Evolutionary conservation across 345 rosid genomes (phyloP).

Genomic region (Mallotus nudiflorus): DNA sequence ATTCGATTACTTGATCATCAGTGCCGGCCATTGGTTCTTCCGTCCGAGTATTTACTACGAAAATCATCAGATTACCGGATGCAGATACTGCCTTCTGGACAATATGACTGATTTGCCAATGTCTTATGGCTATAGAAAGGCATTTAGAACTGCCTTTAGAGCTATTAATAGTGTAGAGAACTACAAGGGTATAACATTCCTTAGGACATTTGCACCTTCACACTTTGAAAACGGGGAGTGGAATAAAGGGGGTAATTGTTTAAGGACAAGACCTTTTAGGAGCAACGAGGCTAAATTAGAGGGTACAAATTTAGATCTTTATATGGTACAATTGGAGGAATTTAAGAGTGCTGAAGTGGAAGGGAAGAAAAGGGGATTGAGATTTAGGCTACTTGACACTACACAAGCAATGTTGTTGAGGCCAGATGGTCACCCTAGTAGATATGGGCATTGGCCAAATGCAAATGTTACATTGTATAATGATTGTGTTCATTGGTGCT

Average conservation of each 20-base stretch:
- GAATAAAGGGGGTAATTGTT: conserved; percentile 77
- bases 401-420: conserved; percentile 61
- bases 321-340: conserved; percentile 74
- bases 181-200: conserved; percentile 57
- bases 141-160: conserved; percentile 66
- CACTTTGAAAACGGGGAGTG: conserved; percentile 83
- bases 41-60: conserved; percentile 62
- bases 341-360: conserved; percentile 51
- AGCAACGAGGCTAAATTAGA: conserved; percentile 53
- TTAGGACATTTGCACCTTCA: conserved; percentile 70
- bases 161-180: conserved; percentile 49
- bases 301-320: conserved; percentile 48
- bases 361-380: conserved; percentile 54
- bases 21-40: conserved; percentile 87
- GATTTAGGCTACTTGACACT: conserved; percentile 55
- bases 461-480: conserved; percentile 74
- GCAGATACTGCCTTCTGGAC: conserved; percentile 53
- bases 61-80: conserved; percentile 43
- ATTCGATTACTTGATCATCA: conserved; percentile 63
- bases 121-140: conserved; percentile 63
- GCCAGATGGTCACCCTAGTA: conserved; percentile 82
- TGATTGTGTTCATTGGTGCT: conserved; percentile 94
- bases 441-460: conserved; percentile 59
- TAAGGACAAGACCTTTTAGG: conserved; percentile 51
- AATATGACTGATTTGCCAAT: conserved; percentile 57